Evolutionary conservation across 2,329 filamentous ascomycete species (phyloP), one percentile per base, ranked within the genome.

Genomic region (Dryadomyces quercivorus): DNA sequence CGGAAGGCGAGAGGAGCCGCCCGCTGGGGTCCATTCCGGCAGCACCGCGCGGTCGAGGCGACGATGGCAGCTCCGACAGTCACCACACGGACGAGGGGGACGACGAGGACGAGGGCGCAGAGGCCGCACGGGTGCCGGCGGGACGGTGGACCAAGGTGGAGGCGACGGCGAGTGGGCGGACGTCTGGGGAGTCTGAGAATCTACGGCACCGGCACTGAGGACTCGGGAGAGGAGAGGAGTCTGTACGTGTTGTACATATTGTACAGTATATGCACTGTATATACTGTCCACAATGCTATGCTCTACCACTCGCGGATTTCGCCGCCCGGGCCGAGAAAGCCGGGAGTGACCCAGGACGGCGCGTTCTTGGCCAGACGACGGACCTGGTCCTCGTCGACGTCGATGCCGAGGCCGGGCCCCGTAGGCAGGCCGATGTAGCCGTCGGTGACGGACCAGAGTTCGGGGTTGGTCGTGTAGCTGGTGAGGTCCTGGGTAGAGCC

Each of bases 331-430:
- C 80, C 80, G 59, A 74, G 75, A 59, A 84, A 83, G 15, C 75
- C 77, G 53, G 77, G 77, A 49, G 67, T 69, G 48, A 72, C 63
- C 80, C 80, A 84, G 9, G 78, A 72, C 58, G 72, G 67, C 1
- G 77, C 72, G 50, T 72, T 70, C 57, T 67, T 65, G 3, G 75
- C 49, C 48, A 82, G 70, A 53, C 71, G 72, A 54, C 81, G 72
- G 22, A 86, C 75, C 64, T 75, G 67, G 47, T 78, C 80, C 67
- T 86, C 83, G 62, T 86, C 77, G 52, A 81, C 69, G 58, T 85
- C 79, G 61, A 85, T 82, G 0, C 81, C 81, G 56, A 84, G 61
- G 0, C 80, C 81, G 0, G 75, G 72, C 0, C 75, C 77, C 0
- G 64, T 74, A 61, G 75, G 68, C 46, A 77, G 66, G 51, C 75